Conservation (phyloP, 2,329 filamentous ascomycete genomes). For the Mycosphaerella sp. region DNA sequence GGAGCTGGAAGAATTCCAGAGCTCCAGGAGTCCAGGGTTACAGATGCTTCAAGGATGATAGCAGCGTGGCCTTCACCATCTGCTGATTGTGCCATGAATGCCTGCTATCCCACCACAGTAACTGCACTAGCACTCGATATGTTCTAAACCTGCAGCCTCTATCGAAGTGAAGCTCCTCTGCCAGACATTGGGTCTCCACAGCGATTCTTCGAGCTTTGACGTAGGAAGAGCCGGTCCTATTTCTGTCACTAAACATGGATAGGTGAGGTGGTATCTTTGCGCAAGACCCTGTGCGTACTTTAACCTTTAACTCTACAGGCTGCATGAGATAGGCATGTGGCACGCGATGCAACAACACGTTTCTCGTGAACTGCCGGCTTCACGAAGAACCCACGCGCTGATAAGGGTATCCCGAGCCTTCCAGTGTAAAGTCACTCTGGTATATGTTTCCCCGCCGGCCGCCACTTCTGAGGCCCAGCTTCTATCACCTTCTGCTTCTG, state of each 20-base stretch:
- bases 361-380: background rate
- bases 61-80: no score
- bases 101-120: no score
- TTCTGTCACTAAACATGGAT: background rate
- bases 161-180: background rate
- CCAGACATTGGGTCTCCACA: background rate
- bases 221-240: background rate
- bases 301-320: background rate
- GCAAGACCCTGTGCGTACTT: background rate
- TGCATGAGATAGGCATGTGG: background rate
- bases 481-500: background rate
- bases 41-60: no score
- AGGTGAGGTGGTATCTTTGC: background rate
- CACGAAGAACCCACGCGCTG: background rate
- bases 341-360: background rate
- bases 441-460: background rate
- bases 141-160: no score
- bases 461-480: background rate
- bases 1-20: no score
- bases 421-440: background rate
- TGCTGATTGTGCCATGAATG: no score
- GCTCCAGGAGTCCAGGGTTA: no score
- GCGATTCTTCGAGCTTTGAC: background rate
- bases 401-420: background rate
- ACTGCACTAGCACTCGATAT: no score